phyloP scores from a whole-genome alignment of 352 stramenopile species.

The Albugo laibachii region DNA sequence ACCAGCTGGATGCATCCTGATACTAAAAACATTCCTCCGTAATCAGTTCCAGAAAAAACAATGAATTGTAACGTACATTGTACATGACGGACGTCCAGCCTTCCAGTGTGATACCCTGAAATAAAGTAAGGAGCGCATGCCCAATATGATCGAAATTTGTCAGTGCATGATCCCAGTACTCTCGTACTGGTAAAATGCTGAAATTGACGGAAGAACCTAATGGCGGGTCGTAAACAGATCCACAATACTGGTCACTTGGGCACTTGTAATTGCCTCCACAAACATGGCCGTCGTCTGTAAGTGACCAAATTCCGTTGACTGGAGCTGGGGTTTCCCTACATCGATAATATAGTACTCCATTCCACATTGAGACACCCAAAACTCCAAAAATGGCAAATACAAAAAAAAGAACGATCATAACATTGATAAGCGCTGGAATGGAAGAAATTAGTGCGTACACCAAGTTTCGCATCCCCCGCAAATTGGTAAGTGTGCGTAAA shows the following conservation, averaged over 20 bases:
- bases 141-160: constrained; percentile 70
- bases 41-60: background rate
- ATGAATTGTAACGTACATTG: constrained; percentile 23
- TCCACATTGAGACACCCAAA: constrained; percentile 38
- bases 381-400: constrained; percentile 60
- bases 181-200: constrained; percentile 13
- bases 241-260: constrained; percentile 11
- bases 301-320: constrained; percentile 18
- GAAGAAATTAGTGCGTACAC: constrained; percentile 33
- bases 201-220: constrained; percentile 14
- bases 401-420: constrained; percentile 41
- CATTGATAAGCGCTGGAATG: constrained; percentile 37
- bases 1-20: constrained; percentile 17
- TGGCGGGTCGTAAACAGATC: constrained; percentile 19
- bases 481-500: constrained; percentile 32
- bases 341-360: constrained; percentile 21
- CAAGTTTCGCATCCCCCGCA: constrained; percentile 21
- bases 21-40: constrained; percentile 6
- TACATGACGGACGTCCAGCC: constrained; percentile 78
- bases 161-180: constrained; percentile 57
- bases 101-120: constrained; percentile 79
- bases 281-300: constrained; percentile 10
- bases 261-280: constrained; percentile 22
- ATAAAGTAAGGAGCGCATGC: constrained; percentile 63
- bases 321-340: constrained; percentile 27